These are phyloP conservation scores for Verticillium nonalfalfae DNA, from an alignment of 2,329 filamentous ascomycete species.

Conservation along the genomic window DNA sequence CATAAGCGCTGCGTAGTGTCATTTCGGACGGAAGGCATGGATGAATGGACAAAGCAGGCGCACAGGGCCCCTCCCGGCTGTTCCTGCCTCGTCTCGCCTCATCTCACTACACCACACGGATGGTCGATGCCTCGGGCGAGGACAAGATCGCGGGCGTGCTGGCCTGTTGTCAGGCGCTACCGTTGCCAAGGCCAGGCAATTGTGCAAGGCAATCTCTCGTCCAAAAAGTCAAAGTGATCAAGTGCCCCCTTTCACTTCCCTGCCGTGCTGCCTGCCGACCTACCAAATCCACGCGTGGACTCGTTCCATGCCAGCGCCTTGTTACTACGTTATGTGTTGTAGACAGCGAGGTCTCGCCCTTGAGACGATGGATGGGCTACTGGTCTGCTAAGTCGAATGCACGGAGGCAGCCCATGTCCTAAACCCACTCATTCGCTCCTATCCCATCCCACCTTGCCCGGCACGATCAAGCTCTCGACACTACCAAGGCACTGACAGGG, in stretches of 20 bases:
- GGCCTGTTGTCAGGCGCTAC: neutral
- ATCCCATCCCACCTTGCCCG: neutral
- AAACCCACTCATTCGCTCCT: neutral
- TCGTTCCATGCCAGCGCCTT: too few relatives aligned
- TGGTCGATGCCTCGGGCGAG: neutral
- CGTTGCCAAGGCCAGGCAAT: neutral
- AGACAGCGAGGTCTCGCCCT: neutral
- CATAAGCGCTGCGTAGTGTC: neutral
- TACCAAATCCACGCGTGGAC: too few relatives aligned
- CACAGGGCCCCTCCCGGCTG: neutral
- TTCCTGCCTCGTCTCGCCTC: neutral
- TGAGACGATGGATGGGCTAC: neutral
- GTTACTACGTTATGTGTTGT: too few relatives aligned
- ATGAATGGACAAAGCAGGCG: neutral
- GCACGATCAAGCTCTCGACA: neutral
- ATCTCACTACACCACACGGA: neutral
- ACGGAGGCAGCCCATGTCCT: neutral
- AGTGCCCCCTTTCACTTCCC: too few relatives aligned
- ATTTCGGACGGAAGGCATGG: neutral
- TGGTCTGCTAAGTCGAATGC: neutral
- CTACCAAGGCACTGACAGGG: neutral
- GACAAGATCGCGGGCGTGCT: neutral
- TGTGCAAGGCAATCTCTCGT: neutral
- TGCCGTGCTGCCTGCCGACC: too few relatives aligned
- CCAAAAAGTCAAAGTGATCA: neutral